A percentile compares a stretch with the other conserved stretches of the same genome.
phyloP scores from a whole-genome alignment of 2,329 filamentous ascomycete genomes.

The Exophiala sp. region DNA sequence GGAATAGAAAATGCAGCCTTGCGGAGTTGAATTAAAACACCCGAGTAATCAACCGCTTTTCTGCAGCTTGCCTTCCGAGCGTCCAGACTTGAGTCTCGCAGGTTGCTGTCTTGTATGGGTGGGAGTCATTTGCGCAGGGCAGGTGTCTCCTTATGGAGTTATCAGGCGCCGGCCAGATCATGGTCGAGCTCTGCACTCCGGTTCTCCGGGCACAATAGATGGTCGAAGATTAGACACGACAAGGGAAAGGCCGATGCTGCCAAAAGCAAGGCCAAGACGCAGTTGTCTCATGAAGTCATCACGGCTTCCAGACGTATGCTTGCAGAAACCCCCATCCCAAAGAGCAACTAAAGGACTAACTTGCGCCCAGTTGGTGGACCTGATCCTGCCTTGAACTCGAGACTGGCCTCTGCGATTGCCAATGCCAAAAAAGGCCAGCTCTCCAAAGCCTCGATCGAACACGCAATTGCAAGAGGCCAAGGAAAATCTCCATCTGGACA shows the following conservation, averaged over 20 bases:
- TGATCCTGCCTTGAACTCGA: conserved; percentile 66
- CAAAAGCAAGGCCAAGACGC: conserved; percentile 65
- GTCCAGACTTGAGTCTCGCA: neutral
- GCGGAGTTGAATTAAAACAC: neutral
- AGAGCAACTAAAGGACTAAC: conserved; percentile 1
- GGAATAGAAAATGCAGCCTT: neutral
- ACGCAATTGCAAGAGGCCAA: conserved; percentile 80
- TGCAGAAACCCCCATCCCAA: neutral
- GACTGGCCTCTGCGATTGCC: conserved; percentile 64
- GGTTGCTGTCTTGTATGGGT: conserved; percentile 15
- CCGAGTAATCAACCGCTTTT: too few species aligned
- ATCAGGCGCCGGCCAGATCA: conserved; percentile 16
- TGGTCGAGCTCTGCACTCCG: conserved; percentile 18
- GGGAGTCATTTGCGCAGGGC: conserved; percentile 7
- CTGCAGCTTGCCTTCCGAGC: neutral
- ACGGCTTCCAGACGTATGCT: conserved; percentile 65
- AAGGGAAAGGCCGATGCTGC: conserved; percentile 75
- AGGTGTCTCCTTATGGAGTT: conserved; percentile 12
- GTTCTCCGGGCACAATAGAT: conserved; percentile 74
- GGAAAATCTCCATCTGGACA: conserved; percentile 70
- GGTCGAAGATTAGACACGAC: conserved; percentile 94
- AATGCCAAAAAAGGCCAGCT: conserved; percentile 80
- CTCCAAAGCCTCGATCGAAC: conserved; percentile 77
- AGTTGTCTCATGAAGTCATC: conserved; percentile 66
- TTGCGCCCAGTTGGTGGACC: conserved; percentile 62